Base-by-base conservation (phyloP, 2,329 filamentous ascomycete genomes). In the Talaromyces sp. region DNA sequence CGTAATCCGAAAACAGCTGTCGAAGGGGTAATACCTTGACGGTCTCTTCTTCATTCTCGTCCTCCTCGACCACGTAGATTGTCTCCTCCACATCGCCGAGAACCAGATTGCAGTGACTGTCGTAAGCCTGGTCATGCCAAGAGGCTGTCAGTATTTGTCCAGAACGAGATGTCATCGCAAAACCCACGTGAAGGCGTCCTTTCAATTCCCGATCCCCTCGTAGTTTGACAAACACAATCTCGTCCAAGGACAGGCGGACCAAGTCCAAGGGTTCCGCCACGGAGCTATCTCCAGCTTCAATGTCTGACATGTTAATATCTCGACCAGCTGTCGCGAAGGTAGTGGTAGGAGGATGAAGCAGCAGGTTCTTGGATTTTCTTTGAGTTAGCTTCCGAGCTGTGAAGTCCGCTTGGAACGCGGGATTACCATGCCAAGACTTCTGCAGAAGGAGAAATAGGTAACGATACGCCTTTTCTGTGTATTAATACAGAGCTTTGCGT, bases 1-100 rank as follows among this genome's bases (percentile, higher is more conserved):
- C 28, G 14, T 31, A 21, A 35, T 11, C n/a, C 39, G n/a, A 21
- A 25, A 48, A 21, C 14, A 11, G 35, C 8, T 28, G 37, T 21
- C 11, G 28, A n/a, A 23, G 25, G 18, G 5, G 7, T 33, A 68
- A 68, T 74, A 93, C 91, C 82, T 87, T 90, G 70, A 92, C 82
- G 31, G 86, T 86, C 63, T 93, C 83, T 66, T 84, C 88, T 63
- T 90, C 88, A 23, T 92, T 89, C 16, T 89, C 86, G 44, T 96
- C 91, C 64, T 96, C 93, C 64, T 96, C 93, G 4, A 96, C 88
- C 37, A 93, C 83, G 75, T 96, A 99, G 68, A 99, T 92, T 6
- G 93, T 98, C 82, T 99, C 95, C 74, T 97, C 92, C 4, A 98
- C 95, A 68, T 99, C 95, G 61, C 95, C 93, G 5, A 99, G 84